Evolutionary conservation across 257 asterid species (phyloP).

Genomic region (Osmanthus fragrans): DNA sequence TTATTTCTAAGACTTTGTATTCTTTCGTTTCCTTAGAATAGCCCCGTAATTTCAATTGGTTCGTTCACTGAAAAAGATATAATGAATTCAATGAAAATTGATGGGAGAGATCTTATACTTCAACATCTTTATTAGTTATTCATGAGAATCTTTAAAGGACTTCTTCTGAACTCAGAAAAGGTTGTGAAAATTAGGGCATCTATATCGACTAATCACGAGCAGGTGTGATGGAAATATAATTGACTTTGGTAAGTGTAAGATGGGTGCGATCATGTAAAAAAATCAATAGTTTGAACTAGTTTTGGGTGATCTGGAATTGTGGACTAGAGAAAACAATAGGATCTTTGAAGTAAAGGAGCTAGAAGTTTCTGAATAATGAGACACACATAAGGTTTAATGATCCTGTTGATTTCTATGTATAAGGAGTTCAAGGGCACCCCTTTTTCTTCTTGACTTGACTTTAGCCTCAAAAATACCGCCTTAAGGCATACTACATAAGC

Average conservation of each 20-base stretch:
- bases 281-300: neutral
- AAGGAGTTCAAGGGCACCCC: neutral
- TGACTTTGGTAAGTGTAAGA: neutral
- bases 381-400: neutral
- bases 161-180: neutral
- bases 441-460: neutral
- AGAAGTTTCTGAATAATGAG: neutral
- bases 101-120: neutral
- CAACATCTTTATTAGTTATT: neutral
- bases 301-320: neutral
- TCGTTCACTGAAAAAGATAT: neutral
- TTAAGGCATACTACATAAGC: too few species aligned
- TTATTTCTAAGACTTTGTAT: too few species aligned
- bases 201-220: neutral
- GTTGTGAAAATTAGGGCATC: neutral
- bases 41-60: neutral
- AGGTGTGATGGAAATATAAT: neutral
- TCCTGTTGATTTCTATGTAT: neutral
- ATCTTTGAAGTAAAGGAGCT: neutral
- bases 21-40: neutral
- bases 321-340: neutral
- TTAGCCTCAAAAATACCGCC: too few species aligned
- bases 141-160: neutral
- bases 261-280: neutral
- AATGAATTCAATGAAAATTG: neutral